Conservation (phyloP, 164 flowering plant species). For the Cinnamomum chago region DNA sequence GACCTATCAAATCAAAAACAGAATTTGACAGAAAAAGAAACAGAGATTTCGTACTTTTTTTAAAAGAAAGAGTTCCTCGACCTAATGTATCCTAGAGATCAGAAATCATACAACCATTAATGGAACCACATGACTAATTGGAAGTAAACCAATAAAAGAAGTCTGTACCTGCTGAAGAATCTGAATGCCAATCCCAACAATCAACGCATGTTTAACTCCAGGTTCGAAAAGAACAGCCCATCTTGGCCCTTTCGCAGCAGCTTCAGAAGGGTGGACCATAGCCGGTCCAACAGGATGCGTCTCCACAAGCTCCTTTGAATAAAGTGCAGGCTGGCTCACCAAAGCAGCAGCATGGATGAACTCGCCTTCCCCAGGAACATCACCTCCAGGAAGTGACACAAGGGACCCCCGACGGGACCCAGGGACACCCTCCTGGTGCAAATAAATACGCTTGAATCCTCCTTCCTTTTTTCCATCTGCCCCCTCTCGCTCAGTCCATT, state of each 20-base stretch:
- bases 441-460: slow-evolving; percentile 48
- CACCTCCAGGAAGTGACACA: slow-evolving; percentile 43
- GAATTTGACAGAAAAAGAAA: not conserved
- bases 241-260: slow-evolving; percentile 31
- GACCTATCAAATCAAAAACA: not conserved
- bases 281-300: slow-evolving; percentile 50
- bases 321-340: slow-evolving; percentile 53
- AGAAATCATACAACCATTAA: not conserved
- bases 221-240: slow-evolving; percentile 50
- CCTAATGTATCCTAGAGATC: not conserved
- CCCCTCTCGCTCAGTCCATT: slow-evolving; percentile 43
- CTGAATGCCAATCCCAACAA: slow-evolving; percentile 56
- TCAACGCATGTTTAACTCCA: slow-evolving; percentile 53
- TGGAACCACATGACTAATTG: not conserved
- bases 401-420: slow-evolving; percentile 46
- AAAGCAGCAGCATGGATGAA: slow-evolving; percentile 51
- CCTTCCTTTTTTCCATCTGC: slow-evolving; percentile 46
- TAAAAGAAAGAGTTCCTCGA: not conserved
- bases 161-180: slow-evolving; percentile 52
- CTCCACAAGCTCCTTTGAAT: slow-evolving; percentile 39
- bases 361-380: slow-evolving; percentile 30
- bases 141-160: not conserved
- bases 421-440: slow-evolving; percentile 44
- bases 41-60: too few species aligned
- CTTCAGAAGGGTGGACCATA: slow-evolving; percentile 47